A percentile compares a stretch with the other conserved stretches of the same genome.
These are phyloP conservation scores for Rhizopogon salebrosus DNA, from an alignment of 768 basidiomycete genomes.

Conservation along the genomic window DNA sequence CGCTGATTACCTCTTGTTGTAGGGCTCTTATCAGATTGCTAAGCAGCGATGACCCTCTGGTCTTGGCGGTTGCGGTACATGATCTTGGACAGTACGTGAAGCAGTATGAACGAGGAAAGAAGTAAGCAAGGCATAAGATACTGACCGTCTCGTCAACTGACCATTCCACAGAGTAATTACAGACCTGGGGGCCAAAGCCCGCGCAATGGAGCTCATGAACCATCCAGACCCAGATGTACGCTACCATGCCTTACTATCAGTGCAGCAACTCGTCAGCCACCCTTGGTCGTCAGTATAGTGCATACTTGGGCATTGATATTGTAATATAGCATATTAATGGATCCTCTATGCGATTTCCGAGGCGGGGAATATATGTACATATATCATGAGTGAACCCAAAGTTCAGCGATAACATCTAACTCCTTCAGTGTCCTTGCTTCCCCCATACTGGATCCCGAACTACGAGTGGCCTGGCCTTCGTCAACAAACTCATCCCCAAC, in stretches of 20 bases:
- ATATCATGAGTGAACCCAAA: slow-evolving; percentile 50
- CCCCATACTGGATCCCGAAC: slow-evolving; percentile 14
- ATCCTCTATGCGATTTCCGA: not conserved
- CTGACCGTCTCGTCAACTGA: not conserved
- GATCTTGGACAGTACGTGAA: slow-evolving; percentile 95
- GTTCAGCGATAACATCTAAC: slow-evolving; percentile 66
- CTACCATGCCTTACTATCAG: slow-evolving; percentile 87
- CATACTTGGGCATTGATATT: not conserved
- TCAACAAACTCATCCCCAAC: slow-evolving; percentile 46
- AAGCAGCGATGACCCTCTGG: slow-evolving; percentile 60
- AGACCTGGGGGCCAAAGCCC: slow-evolving; percentile 80
- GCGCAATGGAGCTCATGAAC: slow-evolving; percentile 90
- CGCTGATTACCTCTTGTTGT: slow-evolving; percentile 1
- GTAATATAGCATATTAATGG: not conserved
- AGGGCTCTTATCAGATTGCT: slow-evolving; percentile 76
- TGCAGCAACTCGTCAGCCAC: slow-evolving; percentile 89
- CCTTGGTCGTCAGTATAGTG: slow-evolving; percentile 62
- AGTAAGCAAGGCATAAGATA: slow-evolving; percentile 42
- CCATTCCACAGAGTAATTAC: slow-evolving; percentile 55
- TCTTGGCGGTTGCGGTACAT: slow-evolving; percentile 88
- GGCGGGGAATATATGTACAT: not conserved
- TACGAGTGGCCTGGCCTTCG: slow-evolving; percentile 14
- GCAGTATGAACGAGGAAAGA: slow-evolving; percentile 87
- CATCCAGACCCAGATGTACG: slow-evolving; percentile 85
- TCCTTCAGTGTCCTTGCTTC: slow-evolving; percentile 56